phyloP scores from a whole-genome alignment of 805 yeast species.

The Wickerhamomyces ciferrii region DNA sequence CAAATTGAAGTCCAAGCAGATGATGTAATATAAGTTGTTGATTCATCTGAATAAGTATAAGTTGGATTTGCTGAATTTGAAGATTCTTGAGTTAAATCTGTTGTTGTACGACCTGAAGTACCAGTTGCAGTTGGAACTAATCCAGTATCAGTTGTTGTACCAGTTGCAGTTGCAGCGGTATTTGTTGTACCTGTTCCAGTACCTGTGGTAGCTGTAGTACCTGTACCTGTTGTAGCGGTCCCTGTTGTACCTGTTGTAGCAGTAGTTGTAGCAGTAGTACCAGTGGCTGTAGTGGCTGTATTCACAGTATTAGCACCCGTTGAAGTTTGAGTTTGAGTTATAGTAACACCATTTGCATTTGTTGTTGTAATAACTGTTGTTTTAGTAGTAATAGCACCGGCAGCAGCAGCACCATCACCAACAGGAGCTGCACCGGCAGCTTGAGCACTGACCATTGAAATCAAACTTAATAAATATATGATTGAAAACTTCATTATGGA shows the following conservation, averaged over 20 bases:
- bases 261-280: conserved; percentile 5
- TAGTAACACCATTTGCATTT: conserved; percentile 5
- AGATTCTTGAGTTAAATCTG: conserved; percentile 11
- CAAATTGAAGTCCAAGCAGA: conserved; percentile 35
- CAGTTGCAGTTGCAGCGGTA: conserved; percentile 1
- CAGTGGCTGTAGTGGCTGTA: background rate
- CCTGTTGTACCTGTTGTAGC: conserved; percentile 9
- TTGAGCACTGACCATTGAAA: background rate
- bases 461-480: background rate
- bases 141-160: background rate
- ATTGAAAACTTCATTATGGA: conserved; percentile 3
- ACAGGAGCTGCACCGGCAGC: conserved; percentile 1
- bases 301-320: background rate
- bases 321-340: background rate
- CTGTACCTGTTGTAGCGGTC: conserved; percentile 7
- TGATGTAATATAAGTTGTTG: conserved; percentile 25
- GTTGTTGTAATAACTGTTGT: conserved; percentile 5
- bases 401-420: background rate
- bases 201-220: conserved; percentile 1
- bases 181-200: conserved; percentile 12
- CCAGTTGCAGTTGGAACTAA: conserved; percentile 4
- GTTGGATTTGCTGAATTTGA: conserved; percentile 17
- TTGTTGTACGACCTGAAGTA: conserved; percentile 18
- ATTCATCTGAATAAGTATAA: conserved; percentile 22
- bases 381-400: background rate